Evolutionary conservation across 495 filamentous ascomycete species (phyloP).

Genomic region (Talaromyces proteolyticus): DNA sequence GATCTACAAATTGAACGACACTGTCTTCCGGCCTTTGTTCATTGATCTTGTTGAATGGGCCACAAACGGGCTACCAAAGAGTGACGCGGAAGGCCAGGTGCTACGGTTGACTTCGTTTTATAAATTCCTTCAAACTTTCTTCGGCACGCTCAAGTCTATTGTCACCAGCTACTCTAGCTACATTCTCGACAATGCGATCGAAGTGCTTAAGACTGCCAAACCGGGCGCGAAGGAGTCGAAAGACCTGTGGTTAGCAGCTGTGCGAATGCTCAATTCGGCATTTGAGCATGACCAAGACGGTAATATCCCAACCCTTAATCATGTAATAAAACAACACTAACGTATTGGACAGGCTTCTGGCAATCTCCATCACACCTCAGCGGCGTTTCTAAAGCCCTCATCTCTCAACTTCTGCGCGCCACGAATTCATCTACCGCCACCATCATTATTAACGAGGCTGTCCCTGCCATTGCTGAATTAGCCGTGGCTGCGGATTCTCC

Average conservation of each 20-base stretch:
- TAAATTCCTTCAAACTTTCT: slow-evolving; percentile 72
- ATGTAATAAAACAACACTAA: slow-evolving; percentile 1
- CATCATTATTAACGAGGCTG: slow-evolving; percentile 38
- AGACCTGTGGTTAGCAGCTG: slow-evolving; percentile 54
- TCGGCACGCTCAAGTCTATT: slow-evolving; percentile 75
- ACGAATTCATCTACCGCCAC: slow-evolving; percentile 28
- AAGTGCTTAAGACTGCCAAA: slow-evolving; percentile 49
- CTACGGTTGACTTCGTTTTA: slow-evolving; percentile 66
- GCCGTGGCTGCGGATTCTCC: slow-evolving; percentile 70
- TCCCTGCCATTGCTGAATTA: slow-evolving; percentile 66
- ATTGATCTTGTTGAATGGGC: slow-evolving; percentile 77
- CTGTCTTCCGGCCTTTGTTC: slow-evolving; percentile 93
- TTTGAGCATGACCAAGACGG: slow-evolving; percentile 78
- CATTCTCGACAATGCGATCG: slow-evolving; percentile 65
- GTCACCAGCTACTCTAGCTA: slow-evolving; percentile 87
- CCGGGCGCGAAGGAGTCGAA: slow-evolving; percentile 45
- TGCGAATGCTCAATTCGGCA: slow-evolving; percentile 62
- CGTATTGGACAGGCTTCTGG: slow-evolving; percentile 60
- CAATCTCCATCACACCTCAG: slow-evolving; percentile 81
- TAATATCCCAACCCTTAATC: slow-evolving; percentile 17
- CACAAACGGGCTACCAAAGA: slow-evolving; percentile 46
- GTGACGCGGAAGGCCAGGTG: slow-evolving; percentile 46
- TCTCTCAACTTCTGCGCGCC: slow-evolving; percentile 59
- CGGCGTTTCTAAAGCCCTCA: slow-evolving; percentile 60
- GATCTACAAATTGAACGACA: slow-evolving; percentile 94